Base-by-base conservation (phyloP, 371 early-diverging fungal species). In the Rhizopus microsporus region DNA sequence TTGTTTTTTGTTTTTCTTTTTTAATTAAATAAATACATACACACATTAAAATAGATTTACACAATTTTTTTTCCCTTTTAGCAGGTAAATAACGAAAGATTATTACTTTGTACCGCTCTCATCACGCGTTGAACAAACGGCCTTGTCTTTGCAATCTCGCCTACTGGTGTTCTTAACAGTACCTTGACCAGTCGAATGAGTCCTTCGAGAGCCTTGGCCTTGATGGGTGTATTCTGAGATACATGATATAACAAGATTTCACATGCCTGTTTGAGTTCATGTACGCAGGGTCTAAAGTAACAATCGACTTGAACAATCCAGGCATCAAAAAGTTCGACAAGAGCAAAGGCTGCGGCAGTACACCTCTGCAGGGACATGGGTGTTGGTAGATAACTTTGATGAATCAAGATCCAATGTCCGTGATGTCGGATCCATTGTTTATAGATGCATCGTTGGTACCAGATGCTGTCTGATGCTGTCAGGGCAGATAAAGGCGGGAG, bases 321-420 rank as follows among this genome's bases (percentile, higher is more conserved):
- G 43, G 50, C 55, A 45, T 72, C 65, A 60, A 78, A 78, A 9
- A 78, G 52, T 12, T 71, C 62, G 0, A 75, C 75, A 15, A 78
- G 46, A 0, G 75, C 65, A 62, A 78, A 72, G 0, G 78, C 75
- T 9, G 78, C 74, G n/a, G 60, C 56, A 5, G 71, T 75, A 31
- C 78, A 78, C 32, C 73, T 58, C 39, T 72, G 65, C 6, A 72
- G 34, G 3, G 78, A 78, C 46, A 70, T 54, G 13, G 75, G 73
- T 5, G 72, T 66, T 0, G 78, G 78, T 31, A 78, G 43, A 57
- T 72, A 78, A 13, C 69, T 72, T 39, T 78, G 78, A 51, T 78
- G 78, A 7, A 78, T 57, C 7, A 75, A 29, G n/a, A 78, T 78
- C 78, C 78, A 78, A n/a, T 68, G 73, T 0, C 78, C 78, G 45